A percentile compares a stretch with the other conserved stretches of the same genome.
Evolutionary conservation across 1,139 yeast species (phyloP).

Genomic region (Debaryomyces coudertii): DNA sequence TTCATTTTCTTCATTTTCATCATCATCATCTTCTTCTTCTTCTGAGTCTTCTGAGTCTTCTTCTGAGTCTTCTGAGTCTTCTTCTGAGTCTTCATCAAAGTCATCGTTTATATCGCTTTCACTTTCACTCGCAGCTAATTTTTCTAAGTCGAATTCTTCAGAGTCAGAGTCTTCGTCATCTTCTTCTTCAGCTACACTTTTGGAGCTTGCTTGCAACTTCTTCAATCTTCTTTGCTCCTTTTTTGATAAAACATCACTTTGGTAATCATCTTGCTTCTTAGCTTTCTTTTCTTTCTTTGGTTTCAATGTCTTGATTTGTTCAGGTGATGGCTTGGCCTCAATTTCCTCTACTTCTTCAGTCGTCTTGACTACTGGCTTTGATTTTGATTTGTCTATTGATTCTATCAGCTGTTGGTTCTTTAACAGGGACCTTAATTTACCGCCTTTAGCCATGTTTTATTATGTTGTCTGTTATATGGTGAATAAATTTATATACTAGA

Average conservation of each 20-base stretch:
- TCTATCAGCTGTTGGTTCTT: constrained; percentile 33
- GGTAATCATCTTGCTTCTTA: constrained; percentile 36
- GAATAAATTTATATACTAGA: constrained; percentile 7
- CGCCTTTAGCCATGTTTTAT: constrained; percentile 34
- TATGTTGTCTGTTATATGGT: constrained; percentile 2
- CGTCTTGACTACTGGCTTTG: constrained; percentile 24
- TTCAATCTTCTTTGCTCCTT: constrained; percentile 67
- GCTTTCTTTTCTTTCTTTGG: constrained; percentile 16
- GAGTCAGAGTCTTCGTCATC: constrained; percentile 24
- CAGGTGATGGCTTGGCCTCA: constrained; percentile 10
- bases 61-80: constrained; percentile 46
- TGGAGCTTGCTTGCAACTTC: constrained; percentile 37
- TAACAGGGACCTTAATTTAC: constrained; percentile 40
- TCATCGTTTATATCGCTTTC: constrained; percentile 41
- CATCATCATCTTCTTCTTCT: constrained; percentile 48
- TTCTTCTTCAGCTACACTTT: constrained; percentile 13
- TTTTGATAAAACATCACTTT: constrained; percentile 55
- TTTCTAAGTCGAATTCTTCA: constrained; percentile 53
- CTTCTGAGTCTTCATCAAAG: constrained; percentile 42
- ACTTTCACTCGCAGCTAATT: constrained; percentile 56
- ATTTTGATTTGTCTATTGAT: constrained; percentile 28
- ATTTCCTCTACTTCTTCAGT: constrained; percentile 14
- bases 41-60: constrained; percentile 48
- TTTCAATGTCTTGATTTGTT: constrained; percentile 6
- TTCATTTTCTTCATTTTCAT: constrained; percentile 47